Percentiles rank a stretch among this genome's conserved stretches.
Conservation (phyloP, 2,329 filamentous ascomycete genomes). For the Calonectria pseudoturangicola region DNA sequence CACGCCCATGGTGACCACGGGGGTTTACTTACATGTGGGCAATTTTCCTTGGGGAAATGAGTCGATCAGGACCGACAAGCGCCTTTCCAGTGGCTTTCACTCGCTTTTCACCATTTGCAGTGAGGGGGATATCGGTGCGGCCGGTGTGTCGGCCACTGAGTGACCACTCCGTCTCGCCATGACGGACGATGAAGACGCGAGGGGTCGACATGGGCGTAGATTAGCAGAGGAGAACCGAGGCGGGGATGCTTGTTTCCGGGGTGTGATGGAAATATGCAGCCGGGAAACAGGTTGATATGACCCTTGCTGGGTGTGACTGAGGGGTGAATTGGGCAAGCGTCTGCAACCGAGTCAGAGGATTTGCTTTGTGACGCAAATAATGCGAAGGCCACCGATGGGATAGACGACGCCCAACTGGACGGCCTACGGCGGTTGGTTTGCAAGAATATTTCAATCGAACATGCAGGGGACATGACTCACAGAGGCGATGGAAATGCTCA, state of each 20-base stretch:
- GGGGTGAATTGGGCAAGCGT: constrained; percentile 14
- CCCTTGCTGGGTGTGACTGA: constrained; percentile 14
- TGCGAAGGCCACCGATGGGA: constrained; percentile 19
- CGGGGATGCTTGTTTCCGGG: constrained; percentile 33
- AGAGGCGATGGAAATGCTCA: neutral
- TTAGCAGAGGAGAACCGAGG: constrained; percentile 17
- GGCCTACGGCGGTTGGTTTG: constrained; percentile 1
- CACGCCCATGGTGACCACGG: neutral
- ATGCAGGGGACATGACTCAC: constrained; percentile 12
- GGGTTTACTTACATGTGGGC: constrained; percentile 82
- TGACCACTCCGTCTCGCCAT: constrained; percentile 97
- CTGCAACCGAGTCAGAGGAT: constrained; percentile 25
- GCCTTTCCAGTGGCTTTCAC: constrained; percentile 86
- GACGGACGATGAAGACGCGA: constrained; percentile 87
- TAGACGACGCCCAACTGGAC: constrained; percentile 9
- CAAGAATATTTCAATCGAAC: constrained; percentile 31
- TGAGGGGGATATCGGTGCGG: constrained; percentile 89
- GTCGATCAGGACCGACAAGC: constrained; percentile 86
- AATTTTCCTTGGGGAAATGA: constrained; percentile 89
- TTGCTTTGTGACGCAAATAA: constrained; percentile 5
- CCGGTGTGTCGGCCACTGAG: constrained; percentile 91
- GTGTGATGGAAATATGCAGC: constrained; percentile 38
- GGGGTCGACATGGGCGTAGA: constrained; percentile 69
- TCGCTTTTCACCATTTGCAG: constrained; percentile 85
- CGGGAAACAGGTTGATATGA: constrained; percentile 21